Conservation (phyloP, 306 rosid species). For the Lotus japonicus region DNA sequence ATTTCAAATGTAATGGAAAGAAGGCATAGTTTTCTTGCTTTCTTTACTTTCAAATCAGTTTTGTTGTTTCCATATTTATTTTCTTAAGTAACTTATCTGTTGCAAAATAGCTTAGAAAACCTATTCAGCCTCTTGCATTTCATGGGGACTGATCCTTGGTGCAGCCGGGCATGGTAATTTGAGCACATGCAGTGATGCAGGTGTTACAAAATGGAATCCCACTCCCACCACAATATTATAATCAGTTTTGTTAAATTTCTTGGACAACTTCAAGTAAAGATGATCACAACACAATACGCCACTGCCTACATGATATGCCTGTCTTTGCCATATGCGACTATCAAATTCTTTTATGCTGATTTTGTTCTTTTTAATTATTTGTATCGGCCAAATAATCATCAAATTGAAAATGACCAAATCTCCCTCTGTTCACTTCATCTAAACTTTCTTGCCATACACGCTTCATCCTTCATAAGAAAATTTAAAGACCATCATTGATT, state of each 20-base stretch:
- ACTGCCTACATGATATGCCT: not conserved
- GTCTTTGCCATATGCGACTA: not conserved
- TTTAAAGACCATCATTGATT: not conserved
- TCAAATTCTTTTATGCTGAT: not conserved
- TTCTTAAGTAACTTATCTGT: too few species aligned
- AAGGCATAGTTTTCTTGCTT: too few species aligned
- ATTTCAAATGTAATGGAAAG: too few species aligned
- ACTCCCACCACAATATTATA: not conserved
- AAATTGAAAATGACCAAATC: not conserved
- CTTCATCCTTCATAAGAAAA: not conserved
- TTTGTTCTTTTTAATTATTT: not conserved
- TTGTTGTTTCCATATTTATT: too few species aligned
- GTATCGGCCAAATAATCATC: not conserved
- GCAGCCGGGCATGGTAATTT: too few species aligned
- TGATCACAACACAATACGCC: not conserved
- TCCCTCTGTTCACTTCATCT: not conserved
- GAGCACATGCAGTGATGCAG: slow-evolving; percentile 12
- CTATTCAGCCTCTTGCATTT: too few species aligned
- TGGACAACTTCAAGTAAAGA: not conserved
- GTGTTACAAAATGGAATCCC: slow-evolving; percentile 3
- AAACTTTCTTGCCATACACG: not conserved
- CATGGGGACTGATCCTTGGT: too few species aligned
- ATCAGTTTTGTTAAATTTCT: not conserved
- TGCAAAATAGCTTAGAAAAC: too few species aligned
- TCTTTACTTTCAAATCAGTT: too few species aligned